Evolutionary conservation across 2,329 filamentous ascomycete genomes (phyloP).

Genomic region (Trichophyton schoenleinii): DNA sequence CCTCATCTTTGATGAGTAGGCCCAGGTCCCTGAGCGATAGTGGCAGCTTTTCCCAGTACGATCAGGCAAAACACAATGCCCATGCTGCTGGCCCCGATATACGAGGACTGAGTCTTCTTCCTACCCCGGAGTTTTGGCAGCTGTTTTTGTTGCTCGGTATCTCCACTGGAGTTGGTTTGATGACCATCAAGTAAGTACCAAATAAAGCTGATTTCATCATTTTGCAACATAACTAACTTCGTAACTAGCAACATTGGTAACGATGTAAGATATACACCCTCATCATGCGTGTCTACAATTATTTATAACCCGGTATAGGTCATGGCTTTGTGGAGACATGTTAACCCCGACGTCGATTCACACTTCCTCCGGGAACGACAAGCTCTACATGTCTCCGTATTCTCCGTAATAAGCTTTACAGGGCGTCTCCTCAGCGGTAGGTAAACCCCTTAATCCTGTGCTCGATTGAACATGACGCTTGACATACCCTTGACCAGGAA

Average conservation of each 20-base stretch:
- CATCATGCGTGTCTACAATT: background rate
- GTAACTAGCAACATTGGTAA: constrained; percentile 77
- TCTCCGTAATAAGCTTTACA: constrained; percentile 78
- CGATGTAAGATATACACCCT: constrained; percentile 39
- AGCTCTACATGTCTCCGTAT: constrained; percentile 81
- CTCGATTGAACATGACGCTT: background rate
- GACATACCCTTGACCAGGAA: constrained; percentile 39
- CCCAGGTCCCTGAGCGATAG: constrained; percentile 35
- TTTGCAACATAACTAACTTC: constrained; percentile 15
- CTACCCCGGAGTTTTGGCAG: constrained; percentile 74
- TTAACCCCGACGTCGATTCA: constrained; percentile 58
- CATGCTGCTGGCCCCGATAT: constrained; percentile 79
- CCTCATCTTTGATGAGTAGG: constrained; percentile 65
- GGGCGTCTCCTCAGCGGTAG: constrained; percentile 66
- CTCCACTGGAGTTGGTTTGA: constrained; percentile 84
- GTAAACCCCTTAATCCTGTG: constrained; percentile 17
- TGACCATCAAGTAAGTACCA: constrained; percentile 85
- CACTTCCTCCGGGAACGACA: constrained; percentile 70
- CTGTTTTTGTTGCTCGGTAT: constrained; percentile 77
- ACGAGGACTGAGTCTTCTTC: constrained; percentile 64
- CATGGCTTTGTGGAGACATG: constrained; percentile 78
- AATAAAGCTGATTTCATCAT: background rate
- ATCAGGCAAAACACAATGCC: constrained; percentile 34
- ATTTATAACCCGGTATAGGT: constrained; percentile 25
- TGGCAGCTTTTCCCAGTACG: constrained; percentile 11